A percentile compares a stretch with the other conserved stretches of the same genome.
Conservation (phyloP, 148 eudicot genomes). For the Fagopyrum homotropicum region DNA sequence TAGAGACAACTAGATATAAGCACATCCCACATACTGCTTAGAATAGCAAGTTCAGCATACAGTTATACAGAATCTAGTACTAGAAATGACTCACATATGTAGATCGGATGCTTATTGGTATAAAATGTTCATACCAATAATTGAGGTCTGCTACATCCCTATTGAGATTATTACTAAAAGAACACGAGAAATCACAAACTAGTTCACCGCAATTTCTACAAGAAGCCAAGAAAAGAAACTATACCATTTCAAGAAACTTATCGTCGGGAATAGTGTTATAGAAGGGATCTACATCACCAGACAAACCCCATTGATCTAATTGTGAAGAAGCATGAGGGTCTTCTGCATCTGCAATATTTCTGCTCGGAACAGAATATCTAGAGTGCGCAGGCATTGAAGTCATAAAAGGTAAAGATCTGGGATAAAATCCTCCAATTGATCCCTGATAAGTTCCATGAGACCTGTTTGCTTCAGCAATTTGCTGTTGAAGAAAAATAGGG, state of each 20-base stretch:
- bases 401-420: constrained; percentile 28
- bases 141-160: not conserved
- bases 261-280: constrained; percentile 51
- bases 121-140: not conserved
- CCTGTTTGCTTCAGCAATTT: constrained; percentile 42
- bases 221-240: constrained; percentile 14
- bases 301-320: constrained; percentile 35
- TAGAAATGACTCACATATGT: not conserved
- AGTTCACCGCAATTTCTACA: not conserved
- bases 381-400: constrained; percentile 21
- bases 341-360: constrained; percentile 20
- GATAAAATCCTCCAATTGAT: constrained; percentile 23
- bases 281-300: constrained; percentile 37
- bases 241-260: constrained; percentile 85
- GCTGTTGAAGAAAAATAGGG: constrained; percentile 50
- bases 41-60: not conserved
- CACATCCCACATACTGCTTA: not conserved
- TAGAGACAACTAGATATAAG: not conserved
- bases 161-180: not conserved
- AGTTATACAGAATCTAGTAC: not conserved
- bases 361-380: constrained; percentile 22
- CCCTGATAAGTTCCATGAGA: constrained; percentile 31
- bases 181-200: constrained; percentile 1
- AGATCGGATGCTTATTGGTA: not conserved
- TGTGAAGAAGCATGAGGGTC: constrained; percentile 29